Evolutionary conservation across 2,329 filamentous ascomycete genomes (phyloP).

Genomic region (Alternaria triticimaculans): DNA sequence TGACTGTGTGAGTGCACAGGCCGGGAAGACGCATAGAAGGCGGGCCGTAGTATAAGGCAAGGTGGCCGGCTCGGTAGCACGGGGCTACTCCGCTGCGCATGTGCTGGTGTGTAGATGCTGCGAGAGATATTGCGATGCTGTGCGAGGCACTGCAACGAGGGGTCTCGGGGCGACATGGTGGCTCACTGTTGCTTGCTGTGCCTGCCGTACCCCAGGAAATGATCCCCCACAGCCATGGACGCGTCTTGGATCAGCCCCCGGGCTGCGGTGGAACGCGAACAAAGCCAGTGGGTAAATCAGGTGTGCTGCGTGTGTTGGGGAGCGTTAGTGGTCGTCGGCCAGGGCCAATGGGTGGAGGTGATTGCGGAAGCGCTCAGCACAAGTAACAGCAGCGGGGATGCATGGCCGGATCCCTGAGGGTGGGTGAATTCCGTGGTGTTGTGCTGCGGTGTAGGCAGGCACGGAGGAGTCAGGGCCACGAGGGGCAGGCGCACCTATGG

Average conservation of each 20-base stretch:
- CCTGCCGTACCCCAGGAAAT: slow-evolving; percentile 29
- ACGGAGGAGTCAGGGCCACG: neutral
- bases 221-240: slow-evolving; percentile 24
- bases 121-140: slow-evolving; percentile 25
- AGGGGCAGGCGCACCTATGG: slow-evolving; percentile 4
- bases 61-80: slow-evolving; percentile 15
- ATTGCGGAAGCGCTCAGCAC: slow-evolving; percentile 17
- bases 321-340: slow-evolving; percentile 24
- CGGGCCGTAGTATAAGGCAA: slow-evolving; percentile 26
- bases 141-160: slow-evolving; percentile 6
- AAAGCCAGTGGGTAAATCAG: slow-evolving; percentile 23
- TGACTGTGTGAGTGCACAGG: slow-evolving; percentile 8
- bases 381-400: neutral
- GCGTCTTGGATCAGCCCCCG: slow-evolving; percentile 14
- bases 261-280: slow-evolving; percentile 29
- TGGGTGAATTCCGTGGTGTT: neutral
- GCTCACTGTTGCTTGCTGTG: slow-evolving; percentile 23
- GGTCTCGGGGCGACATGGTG: slow-evolving; percentile 8
- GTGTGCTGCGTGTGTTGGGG: slow-evolving; percentile 6
- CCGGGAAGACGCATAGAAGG: slow-evolving; percentile 27
- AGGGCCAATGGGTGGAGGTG: slow-evolving; percentile 12
- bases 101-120: slow-evolving; percentile 11
- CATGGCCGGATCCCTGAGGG: neutral
- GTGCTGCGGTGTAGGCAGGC: slow-evolving; percentile 1
- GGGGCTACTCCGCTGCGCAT: slow-evolving; percentile 6